Conservation (phyloP, 2,329 filamentous ascomycete species). For the Fusarium haematococcum region DNA sequence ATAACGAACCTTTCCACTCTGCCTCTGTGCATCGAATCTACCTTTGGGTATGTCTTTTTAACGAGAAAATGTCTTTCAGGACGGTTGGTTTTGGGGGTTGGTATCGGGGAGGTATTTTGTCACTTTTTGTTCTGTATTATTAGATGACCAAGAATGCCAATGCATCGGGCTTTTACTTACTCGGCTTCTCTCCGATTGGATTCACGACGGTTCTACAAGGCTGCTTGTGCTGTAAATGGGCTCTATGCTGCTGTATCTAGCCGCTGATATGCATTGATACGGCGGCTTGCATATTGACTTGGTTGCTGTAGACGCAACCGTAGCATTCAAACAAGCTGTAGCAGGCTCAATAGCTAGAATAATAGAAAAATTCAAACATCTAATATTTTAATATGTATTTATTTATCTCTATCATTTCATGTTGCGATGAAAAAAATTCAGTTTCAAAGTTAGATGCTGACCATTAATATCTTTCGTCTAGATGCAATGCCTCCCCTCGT, state of each 20-base stretch:
- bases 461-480: neutral
- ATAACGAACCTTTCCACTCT: neutral
- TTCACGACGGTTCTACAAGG: neutral
- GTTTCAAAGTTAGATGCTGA: neutral
- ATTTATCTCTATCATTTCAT: neutral
- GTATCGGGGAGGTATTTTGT: neutral
- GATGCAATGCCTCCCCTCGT: neutral
- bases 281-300: neutral
- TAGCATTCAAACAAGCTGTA: neutral
- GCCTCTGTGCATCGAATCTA: neutral
- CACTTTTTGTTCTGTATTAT: neutral
- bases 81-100: neutral
- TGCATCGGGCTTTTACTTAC: neutral
- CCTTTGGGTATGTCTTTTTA: neutral
- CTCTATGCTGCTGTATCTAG: neutral
- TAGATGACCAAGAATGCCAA: neutral
- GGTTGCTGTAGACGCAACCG: neutral
- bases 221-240: neutral
- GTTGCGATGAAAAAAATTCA: neutral
- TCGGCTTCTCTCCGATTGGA: neutral
- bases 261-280: neutral
- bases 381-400: neutral
- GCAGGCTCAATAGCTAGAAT: rapidly evolving
- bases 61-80: neutral
- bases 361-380: neutral